Percentiles rank a stretch among this genome's conserved stretches.
Conservation (phyloP, 177 flowering plant species). For the Vitis hybrid region DNA sequence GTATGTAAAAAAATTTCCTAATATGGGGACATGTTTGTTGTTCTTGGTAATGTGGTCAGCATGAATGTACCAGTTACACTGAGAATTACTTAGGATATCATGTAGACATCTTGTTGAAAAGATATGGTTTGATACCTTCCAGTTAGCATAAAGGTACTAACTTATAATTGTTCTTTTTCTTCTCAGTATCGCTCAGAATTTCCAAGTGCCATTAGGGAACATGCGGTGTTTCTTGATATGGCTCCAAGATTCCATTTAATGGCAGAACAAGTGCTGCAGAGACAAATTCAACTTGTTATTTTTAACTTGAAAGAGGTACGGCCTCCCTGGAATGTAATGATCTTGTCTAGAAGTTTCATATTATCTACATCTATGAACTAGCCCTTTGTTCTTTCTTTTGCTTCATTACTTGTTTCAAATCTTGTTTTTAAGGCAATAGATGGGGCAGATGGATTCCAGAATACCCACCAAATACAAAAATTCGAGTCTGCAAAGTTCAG, state of each 20-base stretch:
- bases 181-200: constrained; percentile 76
- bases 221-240: constrained; percentile 76
- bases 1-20: too few species aligned
- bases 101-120: too few species aligned
- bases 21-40: too few species aligned
- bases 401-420: constrained; percentile 7
- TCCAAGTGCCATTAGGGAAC: constrained; percentile 71
- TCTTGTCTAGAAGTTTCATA: background rate
- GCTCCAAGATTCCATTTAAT: constrained; percentile 73
- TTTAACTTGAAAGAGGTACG: constrained; percentile 78
- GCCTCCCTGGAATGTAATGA: background rate
- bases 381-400: background rate
- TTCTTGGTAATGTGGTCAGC: too few species aligned
- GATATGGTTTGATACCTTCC: too few species aligned
- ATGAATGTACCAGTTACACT: too few species aligned
- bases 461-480: constrained; percentile 79
- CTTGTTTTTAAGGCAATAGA: constrained; percentile 61
- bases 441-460: constrained; percentile 96
- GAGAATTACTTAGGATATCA: too few species aligned
- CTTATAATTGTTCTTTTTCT: constrained; percentile 10
- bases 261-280: constrained; percentile 73
- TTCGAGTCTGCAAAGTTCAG: constrained; percentile 86
- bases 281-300: constrained; percentile 66
- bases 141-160: too few species aligned
- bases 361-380: background rate